Evolutionary conservation across 441 rosid species (phyloP).

Genomic region (Hura crepitans): DNA sequence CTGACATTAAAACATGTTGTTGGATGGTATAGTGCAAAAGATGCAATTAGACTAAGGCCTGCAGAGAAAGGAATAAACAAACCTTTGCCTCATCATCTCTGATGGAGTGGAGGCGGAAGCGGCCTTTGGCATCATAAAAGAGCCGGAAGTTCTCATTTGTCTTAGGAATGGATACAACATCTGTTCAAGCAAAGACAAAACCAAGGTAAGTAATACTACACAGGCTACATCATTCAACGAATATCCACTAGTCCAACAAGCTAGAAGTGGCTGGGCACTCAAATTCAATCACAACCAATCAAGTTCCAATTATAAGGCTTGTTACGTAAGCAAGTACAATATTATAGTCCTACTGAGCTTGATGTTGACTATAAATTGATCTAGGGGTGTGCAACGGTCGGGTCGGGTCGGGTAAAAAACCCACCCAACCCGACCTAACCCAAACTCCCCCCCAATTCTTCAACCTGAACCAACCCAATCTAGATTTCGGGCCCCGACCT

Average conservation of each 20-base stretch:
- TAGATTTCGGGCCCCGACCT: too few relatives aligned
- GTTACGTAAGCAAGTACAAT: neutral
- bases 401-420: too few relatives aligned
- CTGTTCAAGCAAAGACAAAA: slow-evolving; percentile 22
- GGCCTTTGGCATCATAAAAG: slow-evolving; percentile 73
- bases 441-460: too few relatives aligned
- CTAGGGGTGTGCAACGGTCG: too few relatives aligned
- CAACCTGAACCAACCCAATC: too few relatives aligned
- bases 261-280: neutral
- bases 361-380: too few relatives aligned
- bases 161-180: slow-evolving; percentile 76
- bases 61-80: neutral
- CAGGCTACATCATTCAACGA: neutral
- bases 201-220: neutral
- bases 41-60: neutral
- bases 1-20: too few relatives aligned
- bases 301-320: too few relatives aligned
- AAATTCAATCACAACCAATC: neutral
- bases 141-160: slow-evolving; percentile 72
- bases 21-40: neutral
- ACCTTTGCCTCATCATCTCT: slow-evolving; percentile 80
- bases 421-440: too few relatives aligned
- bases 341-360: neutral
- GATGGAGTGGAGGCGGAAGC: slow-evolving; percentile 73
- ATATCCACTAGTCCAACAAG: neutral